Percentiles rank a stretch among this genome's conserved stretches.
Conservation (phyloP, 192 early-diverging fungal genomes). For the Coemansia umbellata region DNA sequence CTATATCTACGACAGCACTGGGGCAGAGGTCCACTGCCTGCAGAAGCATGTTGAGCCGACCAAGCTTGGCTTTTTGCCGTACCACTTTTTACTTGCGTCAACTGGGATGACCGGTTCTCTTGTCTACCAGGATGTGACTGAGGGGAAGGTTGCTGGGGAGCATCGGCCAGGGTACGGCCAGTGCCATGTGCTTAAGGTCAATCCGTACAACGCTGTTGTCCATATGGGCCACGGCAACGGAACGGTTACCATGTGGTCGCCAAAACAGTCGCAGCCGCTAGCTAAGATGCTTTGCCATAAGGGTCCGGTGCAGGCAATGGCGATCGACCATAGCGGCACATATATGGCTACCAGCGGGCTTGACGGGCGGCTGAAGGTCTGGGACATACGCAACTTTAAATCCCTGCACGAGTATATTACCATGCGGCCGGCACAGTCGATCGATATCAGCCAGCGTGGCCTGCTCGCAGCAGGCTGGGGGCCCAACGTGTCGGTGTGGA, state of each 20-base stretch:
- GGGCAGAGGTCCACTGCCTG: constrained; percentile 87
- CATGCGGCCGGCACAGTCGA: constrained; percentile 66
- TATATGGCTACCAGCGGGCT: constrained; percentile 92
- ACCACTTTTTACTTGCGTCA: constrained; percentile 85
- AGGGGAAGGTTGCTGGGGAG: constrained; percentile 78
- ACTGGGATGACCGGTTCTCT: constrained; percentile 77
- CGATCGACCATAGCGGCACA: constrained; percentile 69
- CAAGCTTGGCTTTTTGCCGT: constrained; percentile 84
- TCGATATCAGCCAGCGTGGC: constrained; percentile 83
- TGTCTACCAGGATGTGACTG: constrained; percentile 93
- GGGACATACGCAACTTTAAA: constrained; percentile 88
- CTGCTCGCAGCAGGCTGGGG: constrained; percentile 80
- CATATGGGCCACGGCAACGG: constrained; percentile 89
- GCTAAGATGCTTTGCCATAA: constrained; percentile 94
- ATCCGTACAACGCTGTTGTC: constrained; percentile 87
- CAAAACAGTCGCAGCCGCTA: constrained; percentile 74
- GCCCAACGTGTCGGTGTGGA: constrained; percentile 81
- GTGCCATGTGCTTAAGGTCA: constrained; percentile 82
- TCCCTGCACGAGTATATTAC: constrained; percentile 77
- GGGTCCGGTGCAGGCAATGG: constrained; percentile 79
- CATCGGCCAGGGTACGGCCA: constrained; percentile 71
- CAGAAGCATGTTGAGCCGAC: constrained; percentile 77
- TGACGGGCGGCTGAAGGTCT: constrained; percentile 86
- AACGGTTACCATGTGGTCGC: constrained; percentile 89
- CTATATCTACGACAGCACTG: constrained; percentile 90